phyloP scores from a whole-genome alignment of 2,329 filamentous ascomycete genomes.

The Didymella glomerata region DNA sequence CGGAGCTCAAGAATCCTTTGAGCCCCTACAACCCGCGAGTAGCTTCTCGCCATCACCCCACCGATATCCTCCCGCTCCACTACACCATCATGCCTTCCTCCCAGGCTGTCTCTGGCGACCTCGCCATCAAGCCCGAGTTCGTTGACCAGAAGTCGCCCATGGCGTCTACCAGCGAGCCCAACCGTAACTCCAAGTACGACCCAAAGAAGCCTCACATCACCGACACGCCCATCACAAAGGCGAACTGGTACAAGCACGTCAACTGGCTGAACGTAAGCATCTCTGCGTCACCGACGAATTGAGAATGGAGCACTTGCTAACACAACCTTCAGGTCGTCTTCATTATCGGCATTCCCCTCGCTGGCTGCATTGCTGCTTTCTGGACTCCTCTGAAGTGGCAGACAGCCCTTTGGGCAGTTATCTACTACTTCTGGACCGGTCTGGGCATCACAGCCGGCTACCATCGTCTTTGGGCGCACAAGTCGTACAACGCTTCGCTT shows the following conservation, averaged over 20 bases:
- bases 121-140: constrained; percentile 60
- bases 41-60: constrained; percentile 32
- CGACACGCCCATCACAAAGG: constrained; percentile 78
- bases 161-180: constrained; percentile 61
- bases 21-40: constrained; percentile 21
- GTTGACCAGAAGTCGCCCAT: constrained; percentile 57
- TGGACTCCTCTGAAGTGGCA: constrained; percentile 79
- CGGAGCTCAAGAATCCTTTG: constrained; percentile 16
- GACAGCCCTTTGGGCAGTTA: constrained; percentile 76
- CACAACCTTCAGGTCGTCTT: constrained; percentile 72
- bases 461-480: constrained; percentile 77
- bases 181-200: constrained; percentile 61
- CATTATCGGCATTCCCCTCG: constrained; percentile 79
- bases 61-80: constrained; percentile 15
- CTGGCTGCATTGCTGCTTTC: constrained; percentile 77
- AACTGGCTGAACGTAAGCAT: constrained; percentile 85
- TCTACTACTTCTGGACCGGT: constrained; percentile 86
- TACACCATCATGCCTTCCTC: constrained; percentile 59
- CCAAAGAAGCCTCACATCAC: constrained; percentile 85
- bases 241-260: constrained; percentile 91
- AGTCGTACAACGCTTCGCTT: constrained; percentile 56
- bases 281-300: no score
- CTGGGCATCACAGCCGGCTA: constrained; percentile 68
- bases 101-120: constrained; percentile 58
- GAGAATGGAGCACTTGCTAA: constrained; percentile 22